Evolutionary conservation across 176 grass and related monocot species (phyloP), one percentile per base, ranked within the genome.

Genomic region (Oryza nivara): DNA sequence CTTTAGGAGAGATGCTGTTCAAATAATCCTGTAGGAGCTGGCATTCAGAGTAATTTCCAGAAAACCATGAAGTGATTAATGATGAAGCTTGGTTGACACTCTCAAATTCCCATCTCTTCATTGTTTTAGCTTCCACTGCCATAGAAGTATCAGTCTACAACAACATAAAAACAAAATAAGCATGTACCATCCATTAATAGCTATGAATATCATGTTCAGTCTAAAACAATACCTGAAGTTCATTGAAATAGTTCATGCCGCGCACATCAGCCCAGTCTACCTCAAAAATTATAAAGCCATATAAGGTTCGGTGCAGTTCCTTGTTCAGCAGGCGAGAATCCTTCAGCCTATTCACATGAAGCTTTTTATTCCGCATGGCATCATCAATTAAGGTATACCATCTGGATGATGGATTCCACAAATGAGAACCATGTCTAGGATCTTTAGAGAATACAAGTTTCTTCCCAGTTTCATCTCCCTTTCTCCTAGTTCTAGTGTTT

Each of bases 91-190:
- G 96, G 69, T 91, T 86, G 67, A 96, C 88, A 78, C 96, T 92
- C 73, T 99, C 93, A 66, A 99, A 99, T 88, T 99, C 93, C 96
- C 93, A 99, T 67, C 96, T 94, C 82, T 87, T 94, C 93, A 96
- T 92, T 77, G 86, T 78, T 84, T 92, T 99, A 68, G 90, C 92
- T 81, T 99, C 96, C 67, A 94, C 83, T 16, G 65, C 96, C 91
- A 94, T 81, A 65, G 96, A 99, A 66, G 93, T 91, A 87, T 99
- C 93, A 43, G 90, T 99, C 96, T 99, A 84, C 75, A 89, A 84
- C 11, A 32, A 70, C 65, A 69, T 16, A 17, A 64, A 64, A 86
- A 70, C 54, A 4, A 60, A 71, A 73, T 76, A 46, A 90, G 63
- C 34, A 68, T 14, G 75, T 19, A 11, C 34, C 8, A 64, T 82